Evolutionary conservation across 176 grass and related monocot genomes (phyloP).

Genomic region (Areca catechu): DNA sequence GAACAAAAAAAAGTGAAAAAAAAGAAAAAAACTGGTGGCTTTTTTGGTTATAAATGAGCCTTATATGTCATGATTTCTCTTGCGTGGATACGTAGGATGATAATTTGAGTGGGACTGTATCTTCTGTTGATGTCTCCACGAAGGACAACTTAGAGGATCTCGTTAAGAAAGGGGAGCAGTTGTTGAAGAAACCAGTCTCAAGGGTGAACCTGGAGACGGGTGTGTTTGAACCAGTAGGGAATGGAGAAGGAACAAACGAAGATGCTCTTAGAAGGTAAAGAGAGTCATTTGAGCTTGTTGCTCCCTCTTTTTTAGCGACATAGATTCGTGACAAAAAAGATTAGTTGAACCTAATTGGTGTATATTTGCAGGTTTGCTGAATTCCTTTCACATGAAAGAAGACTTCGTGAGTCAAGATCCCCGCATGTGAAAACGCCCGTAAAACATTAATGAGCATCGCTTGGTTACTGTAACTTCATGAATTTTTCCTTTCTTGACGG

Average conservation of each 20-base stretch:
- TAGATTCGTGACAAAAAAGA: too few species aligned
- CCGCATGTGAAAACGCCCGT: slow-evolving; percentile 2
- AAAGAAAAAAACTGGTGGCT: too few species aligned
- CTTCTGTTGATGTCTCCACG: slow-evolving; percentile 60
- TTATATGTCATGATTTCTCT: background rate
- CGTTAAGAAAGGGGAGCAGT: slow-evolving; percentile 30
- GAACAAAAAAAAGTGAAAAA: too few species aligned
- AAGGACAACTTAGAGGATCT: slow-evolving; percentile 70
- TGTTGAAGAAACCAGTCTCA: slow-evolving; percentile 64
- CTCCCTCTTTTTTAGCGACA: background rate
- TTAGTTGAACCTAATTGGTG: too few species aligned
- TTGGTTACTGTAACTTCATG: too few species aligned
- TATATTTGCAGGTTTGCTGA: slow-evolving; percentile 43
- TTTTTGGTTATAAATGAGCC: too few species aligned
- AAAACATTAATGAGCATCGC: too few species aligned
- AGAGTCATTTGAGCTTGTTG: background rate
- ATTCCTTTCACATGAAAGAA: slow-evolving; percentile 52
- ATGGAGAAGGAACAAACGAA: slow-evolving; percentile 43
- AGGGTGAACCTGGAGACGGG: slow-evolving; percentile 69
- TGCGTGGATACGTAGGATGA: slow-evolving; percentile 51
- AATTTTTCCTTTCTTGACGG: too few species aligned
- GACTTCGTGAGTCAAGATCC: slow-evolving; percentile 32
- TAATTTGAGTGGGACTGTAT: slow-evolving; percentile 36
- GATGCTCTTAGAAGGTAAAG: slow-evolving; percentile 55
- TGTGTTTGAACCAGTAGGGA: slow-evolving; percentile 1